These are phyloP conservation scores for Apiotrichum gamsii DNA, from an alignment of 1,284 basidiomycete species.

Conservation along the genomic window DNA sequence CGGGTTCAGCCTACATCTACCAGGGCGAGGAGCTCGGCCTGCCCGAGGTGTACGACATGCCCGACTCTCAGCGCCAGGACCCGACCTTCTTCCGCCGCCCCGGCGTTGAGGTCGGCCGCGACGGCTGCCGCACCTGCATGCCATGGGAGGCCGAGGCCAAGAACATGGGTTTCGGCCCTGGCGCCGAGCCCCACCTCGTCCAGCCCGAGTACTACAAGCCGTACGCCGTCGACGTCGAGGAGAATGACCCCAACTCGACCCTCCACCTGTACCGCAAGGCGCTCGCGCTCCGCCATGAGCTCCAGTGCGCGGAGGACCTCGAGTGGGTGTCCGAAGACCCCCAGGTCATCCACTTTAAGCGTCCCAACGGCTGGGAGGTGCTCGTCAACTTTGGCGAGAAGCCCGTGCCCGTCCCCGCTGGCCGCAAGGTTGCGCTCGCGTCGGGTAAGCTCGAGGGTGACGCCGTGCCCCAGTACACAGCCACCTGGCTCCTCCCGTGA, in stretches of 20 bases:
- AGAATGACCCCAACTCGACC: constrained; percentile 25
- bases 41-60: constrained; percentile 34
- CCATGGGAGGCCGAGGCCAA: constrained; percentile 12
- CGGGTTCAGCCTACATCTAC: constrained; percentile 40
- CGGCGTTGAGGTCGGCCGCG: constrained; percentile 33
- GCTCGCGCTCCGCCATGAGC: constrained; percentile 20
- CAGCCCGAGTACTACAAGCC: constrained; percentile 28
- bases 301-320: constrained; percentile 32
- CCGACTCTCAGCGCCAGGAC: constrained; percentile 32
- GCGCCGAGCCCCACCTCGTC: constrained; percentile 27
- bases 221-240: constrained; percentile 29
- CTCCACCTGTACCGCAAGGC: constrained; percentile 35
- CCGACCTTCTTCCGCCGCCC: constrained; percentile 35
- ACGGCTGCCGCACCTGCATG: constrained; percentile 39
- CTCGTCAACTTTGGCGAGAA: constrained; percentile 30
- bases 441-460: constrained; percentile 8
- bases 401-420: constrained; percentile 22
- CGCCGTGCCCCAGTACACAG: constrained; percentile 12
- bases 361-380: constrained; percentile 39
- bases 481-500: constrained; percentile 16
- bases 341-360: constrained; percentile 28
- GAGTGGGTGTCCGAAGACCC: constrained; percentile 27
- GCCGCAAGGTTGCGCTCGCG: constrained; percentile 24
- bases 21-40: constrained; percentile 44
- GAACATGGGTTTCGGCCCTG: constrained; percentile 31